Base-by-base conservation (phyloP, 164 flowering plant species). In the Vitis rupestris region DNA sequence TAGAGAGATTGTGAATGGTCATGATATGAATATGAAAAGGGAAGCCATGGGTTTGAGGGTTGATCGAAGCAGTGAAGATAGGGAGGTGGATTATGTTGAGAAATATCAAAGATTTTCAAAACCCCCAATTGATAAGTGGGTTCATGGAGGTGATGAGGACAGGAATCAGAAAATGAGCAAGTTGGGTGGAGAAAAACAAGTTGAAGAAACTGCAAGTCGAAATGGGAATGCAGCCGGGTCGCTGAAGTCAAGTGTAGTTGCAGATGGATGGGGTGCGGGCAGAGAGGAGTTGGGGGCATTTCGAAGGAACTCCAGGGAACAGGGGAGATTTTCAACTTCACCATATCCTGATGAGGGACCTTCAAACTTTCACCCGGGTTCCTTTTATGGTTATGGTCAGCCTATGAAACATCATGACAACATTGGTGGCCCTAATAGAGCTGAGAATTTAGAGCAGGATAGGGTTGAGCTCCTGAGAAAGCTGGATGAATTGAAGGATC, bases 401-500 rank as follows among this genome's bases (percentile, higher is more conserved):
- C 70, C 67, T 8, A 52, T 64, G 47, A 74, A 59, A 70, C 72
- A 72, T 67, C 63, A 14, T 57, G 72, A 62, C 27, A 70, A 55
- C 50, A 8, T 14, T 1, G 79, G 75, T 68, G 85, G 78, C 7
- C 47, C 69, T 58, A 54, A 66, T 30, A 82, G 75, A 64, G 80
- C 84, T 59, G 81, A 73, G 72, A 61, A 64, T 66, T 80, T 87
- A n/a, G 89, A 88, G 58, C 81, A 79, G 67, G 93, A 89, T 65
- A 82, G 89, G 74, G 89, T 83, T 49, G 95, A 88, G 76, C 88
- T 95, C 49, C 70, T 89, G 52, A 84, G 85, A 69, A 86, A 85
- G 82, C 79, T 93, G 31, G 90, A 95, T 65, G 96, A 93, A 77
- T 76, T 93, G 62, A 87, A 82, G 75, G 84, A 87, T 63, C 89